Evolutionary conservation across 305 asterid genomes (phyloP), one percentile per base, ranked within the genome.

Genomic region (Fraxinus platypoda): DNA sequence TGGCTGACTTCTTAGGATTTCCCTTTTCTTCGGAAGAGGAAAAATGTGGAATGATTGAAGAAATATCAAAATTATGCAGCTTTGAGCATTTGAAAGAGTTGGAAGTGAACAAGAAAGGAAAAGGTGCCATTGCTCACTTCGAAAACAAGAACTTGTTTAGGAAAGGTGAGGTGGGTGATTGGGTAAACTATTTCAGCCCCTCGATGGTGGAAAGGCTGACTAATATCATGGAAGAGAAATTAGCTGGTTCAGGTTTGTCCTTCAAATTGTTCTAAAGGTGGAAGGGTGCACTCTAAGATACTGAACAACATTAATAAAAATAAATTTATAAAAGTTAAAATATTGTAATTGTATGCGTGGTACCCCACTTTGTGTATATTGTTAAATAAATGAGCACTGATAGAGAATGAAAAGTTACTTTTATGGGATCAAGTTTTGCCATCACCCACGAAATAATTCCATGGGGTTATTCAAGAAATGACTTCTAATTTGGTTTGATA

Each of bases 161-260:
- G 85, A 90, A 85, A 88, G 93, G 78, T 38, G 76, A 64, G 68
- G 86, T 87, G 38, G 91, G 93, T 2, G 93, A 90, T 83, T 88
- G 93, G 91, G 81, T 31, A 4, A 87, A 88, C 26, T n/a, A 87
- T 86, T 78, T 90, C 6, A 90, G 82, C 1, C 89, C 88, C 13
- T 31, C 35, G 74, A 90, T 90, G 90, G 88, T 75, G 38, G 86
- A 90, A 77, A 83, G 83, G 19, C 59, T 88, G 71, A 57, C 57
- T 38, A 74, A 43, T 28, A 41, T 90, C 12, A 88, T 88, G 91
- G 86, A 88, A 15, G 79, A 87, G 4, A 87, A 88, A 52, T 76
- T 90, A 23, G 77, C 75, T 74, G 88, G 82, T 23, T 84, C 89
- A 17, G 87, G 90, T 41, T 30, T 89, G 77, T 46, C 89, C 13